phyloP scores from a whole-genome alignment of 1,284 basidiomycete species.

The Fomitiporia mediterranea region DNA sequence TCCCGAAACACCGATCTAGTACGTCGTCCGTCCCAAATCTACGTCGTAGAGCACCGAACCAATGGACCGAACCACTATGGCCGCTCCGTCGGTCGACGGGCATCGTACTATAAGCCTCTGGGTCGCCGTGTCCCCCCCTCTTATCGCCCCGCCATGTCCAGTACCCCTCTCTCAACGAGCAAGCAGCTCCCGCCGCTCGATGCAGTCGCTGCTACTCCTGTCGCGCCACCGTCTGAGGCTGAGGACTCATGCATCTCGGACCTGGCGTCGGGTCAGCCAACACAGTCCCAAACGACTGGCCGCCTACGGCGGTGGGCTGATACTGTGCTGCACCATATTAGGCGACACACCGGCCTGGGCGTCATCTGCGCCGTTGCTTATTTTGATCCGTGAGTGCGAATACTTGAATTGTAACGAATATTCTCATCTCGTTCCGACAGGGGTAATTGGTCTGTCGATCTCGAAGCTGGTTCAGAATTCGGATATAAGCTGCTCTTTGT shows the following conservation, averaged over 20 bases:
- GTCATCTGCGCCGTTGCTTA: constrained; percentile 50
- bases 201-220: background rate
- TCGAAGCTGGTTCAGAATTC: constrained; percentile 68
- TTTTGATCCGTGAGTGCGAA: constrained; percentile 45
- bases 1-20: too few relatives aligned
- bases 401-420: background rate
- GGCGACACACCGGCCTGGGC: constrained; percentile 44
- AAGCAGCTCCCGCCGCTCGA: background rate
- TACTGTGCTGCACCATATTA: constrained; percentile 29
- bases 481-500: constrained; percentile 87
- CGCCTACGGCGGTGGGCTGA: constrained; percentile 4
- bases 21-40: background rate
- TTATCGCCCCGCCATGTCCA: background rate
- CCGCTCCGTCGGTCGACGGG: too few relatives aligned
- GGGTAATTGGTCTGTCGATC: constrained; percentile 74
- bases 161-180: background rate
- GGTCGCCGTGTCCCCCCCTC: too few relatives aligned
- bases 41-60: background rate
- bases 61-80: too few relatives aligned
- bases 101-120: too few relatives aligned
- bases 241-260: background rate
- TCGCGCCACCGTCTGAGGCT: background rate
- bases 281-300: background rate
- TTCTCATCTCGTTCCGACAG: constrained; percentile 34
- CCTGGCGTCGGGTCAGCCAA: too few relatives aligned